Base-by-base conservation (phyloP, 306 rosid species). In the Cucumis melo region DNA sequence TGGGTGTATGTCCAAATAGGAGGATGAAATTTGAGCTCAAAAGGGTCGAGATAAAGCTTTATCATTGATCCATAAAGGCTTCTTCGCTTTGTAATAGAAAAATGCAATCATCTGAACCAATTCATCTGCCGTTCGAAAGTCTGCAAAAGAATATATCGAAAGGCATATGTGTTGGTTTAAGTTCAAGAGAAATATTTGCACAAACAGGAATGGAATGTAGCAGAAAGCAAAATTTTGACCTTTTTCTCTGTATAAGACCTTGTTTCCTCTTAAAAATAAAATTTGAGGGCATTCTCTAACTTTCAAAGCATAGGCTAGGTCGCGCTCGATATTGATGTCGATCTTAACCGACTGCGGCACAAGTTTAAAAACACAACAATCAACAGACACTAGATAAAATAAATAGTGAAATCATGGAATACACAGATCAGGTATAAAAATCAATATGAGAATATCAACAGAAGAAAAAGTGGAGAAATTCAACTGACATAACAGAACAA, bases 61-160 rank as follows among this genome's bases (percentile, higher is more conserved):
- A 58, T 78, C 92, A 59, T 90, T 89, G 46, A 94, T 85, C 92
- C 98, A 95, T n/a, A 87, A 83, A 61, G 98, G 98, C 84, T 83
- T 90, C 87, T 87, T 92, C 63, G 96, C 98, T 61, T 90, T 95
- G 88, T 92, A 92, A 81, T 90, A 95, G 86, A 95, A 90, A 84
- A 89, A 90, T 39, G 98, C 96, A 80, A 95, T 95, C 96, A 90
- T 92, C 53, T 86, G 89, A 80, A 95, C 98, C 85, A 92, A 72
- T 73, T 95, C 98, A 61, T 92, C 92, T 2, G 92, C 85, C 12
- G 85, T 85, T 59, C 93, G 86, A 73, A 84, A 68, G 62, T 83
- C 97, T 91, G 88, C 85, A 75, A 66, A 78, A 55, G 72, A 20
- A 55, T 44, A 29, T 42, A 58, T 36, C 59, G 54, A 21, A 0